These are phyloP conservation scores for Mycena crocata DNA, from an alignment of 768 basidiomycete species.

Conservation along the genomic window DNA sequence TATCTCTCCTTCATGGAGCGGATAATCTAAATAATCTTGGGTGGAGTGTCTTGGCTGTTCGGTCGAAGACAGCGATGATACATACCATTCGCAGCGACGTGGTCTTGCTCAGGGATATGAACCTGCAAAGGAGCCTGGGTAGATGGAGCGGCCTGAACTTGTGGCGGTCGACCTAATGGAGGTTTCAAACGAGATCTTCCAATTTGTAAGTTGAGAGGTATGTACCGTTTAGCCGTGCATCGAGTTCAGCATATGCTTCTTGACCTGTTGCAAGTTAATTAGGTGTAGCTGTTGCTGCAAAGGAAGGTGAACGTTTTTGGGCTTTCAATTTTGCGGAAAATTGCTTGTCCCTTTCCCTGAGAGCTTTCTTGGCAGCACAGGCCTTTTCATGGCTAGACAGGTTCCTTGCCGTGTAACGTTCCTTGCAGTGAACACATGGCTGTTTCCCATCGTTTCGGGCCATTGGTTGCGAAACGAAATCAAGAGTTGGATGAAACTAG, in stretches of 20 bases:
- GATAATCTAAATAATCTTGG: not conserved
- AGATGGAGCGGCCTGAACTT: not conserved
- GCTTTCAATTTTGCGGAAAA: not conserved
- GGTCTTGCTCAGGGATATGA: not conserved
- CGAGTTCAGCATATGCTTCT: not conserved
- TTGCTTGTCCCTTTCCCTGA: not conserved
- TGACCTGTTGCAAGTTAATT: not conserved
- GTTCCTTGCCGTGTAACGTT: no score
- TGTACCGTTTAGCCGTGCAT: not conserved
- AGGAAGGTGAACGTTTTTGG: not conserved
- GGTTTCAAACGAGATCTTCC: not conserved
- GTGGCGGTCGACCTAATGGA: not conserved
- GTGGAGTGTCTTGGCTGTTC: not conserved
- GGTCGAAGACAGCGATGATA: not conserved
- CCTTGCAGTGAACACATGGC: no score
- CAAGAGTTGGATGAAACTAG: no score
- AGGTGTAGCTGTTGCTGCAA: not conserved
- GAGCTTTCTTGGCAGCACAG: not conserved
- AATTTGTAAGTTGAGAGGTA: no score
- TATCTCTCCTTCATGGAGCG: not conserved
- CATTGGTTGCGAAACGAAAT: no score
- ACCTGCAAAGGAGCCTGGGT: not conserved
- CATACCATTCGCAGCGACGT: not conserved
- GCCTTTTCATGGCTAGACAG: not conserved
- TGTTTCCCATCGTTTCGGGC: no score